A percentile compares a stretch with the other conserved stretches of the same genome.
phyloP scores from a whole-genome alignment of 441 rosid species.

The Adansonia grandidieri region DNA sequence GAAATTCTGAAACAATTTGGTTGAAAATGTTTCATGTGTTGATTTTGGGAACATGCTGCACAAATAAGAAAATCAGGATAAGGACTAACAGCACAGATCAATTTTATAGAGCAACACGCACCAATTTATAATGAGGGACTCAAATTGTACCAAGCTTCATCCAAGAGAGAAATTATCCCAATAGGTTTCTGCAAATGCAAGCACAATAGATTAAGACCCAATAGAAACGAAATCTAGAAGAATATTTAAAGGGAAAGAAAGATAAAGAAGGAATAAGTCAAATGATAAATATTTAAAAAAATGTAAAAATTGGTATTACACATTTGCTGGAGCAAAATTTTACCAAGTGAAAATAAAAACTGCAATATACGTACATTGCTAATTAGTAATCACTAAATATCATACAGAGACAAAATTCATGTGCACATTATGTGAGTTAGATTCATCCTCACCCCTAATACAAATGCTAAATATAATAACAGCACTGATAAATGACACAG shows the following conservation, averaged over 20 bases:
- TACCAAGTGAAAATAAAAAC: not conserved
- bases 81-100: conserved; percentile 40
- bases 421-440: not conserved
- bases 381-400: conserved; percentile 2
- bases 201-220: conserved; percentile 28
- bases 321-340: not conserved
- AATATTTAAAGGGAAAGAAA: conserved; percentile 21
- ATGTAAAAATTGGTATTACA: not conserved
- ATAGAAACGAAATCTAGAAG: conserved; percentile 22
- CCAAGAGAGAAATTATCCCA: conserved; percentile 92
- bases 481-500: not conserved
- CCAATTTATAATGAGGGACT: conserved; percentile 45
- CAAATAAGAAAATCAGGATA: conserved; percentile 51
- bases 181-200: conserved; percentile 85
- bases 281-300: not conserved
- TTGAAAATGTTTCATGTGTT: conserved; percentile 83
- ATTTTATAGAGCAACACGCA: conserved; percentile 37
- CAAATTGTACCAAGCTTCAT: conserved; percentile 92
- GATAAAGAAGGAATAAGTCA: not conserved
- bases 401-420: conserved; percentile 1
- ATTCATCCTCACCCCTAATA: not conserved
- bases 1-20: conserved; percentile 82
- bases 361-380: not conserved
- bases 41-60: conserved; percentile 98
- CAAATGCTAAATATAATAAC: not conserved